A percentile compares a stretch with the other conserved stretches of the same genome.
These are phyloP conservation scores for Alternaria rosae DNA, from an alignment of 2,329 filamentous ascomycete genomes.

Conservation along the genomic window DNA sequence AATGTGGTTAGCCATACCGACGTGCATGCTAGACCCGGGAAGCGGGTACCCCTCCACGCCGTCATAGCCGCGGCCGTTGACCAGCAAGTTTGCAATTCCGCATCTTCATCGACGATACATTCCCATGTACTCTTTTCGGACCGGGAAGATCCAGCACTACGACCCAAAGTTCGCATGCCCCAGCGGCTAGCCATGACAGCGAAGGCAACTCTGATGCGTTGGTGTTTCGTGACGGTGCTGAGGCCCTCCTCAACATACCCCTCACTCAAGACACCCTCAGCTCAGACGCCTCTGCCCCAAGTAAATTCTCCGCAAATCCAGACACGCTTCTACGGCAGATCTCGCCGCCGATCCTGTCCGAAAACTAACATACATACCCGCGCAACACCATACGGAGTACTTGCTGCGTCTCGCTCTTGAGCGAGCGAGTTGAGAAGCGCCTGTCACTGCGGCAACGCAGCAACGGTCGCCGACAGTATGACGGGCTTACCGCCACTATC, in stretches of 20 bases:
- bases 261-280: constrained; percentile 31
- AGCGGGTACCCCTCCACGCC: constrained; percentile 32
- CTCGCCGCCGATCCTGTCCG: constrained; percentile 32
- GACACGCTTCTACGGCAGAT: constrained; percentile 35
- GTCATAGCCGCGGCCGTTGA: constrained; percentile 36
- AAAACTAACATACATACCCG: constrained; percentile 11
- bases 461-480: constrained; percentile 1
- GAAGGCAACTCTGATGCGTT: not conserved
- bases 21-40: constrained; percentile 26
- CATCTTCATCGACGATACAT: constrained; percentile 7
- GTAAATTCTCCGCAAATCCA: constrained; percentile 36
- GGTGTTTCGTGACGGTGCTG: constrained; percentile 1
- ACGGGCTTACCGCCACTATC: constrained; percentile 12
- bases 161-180: not conserved
- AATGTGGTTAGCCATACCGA: constrained; percentile 27
- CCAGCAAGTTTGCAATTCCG: constrained; percentile 11
- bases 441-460: constrained; percentile 15
- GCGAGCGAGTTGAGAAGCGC: constrained; percentile 8
- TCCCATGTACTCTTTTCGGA: constrained; percentile 9
- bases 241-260: constrained; percentile 17
- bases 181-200: not conserved
- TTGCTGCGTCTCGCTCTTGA: constrained; percentile 2
- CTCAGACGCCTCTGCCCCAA: constrained; percentile 5
- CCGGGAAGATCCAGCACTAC: constrained; percentile 4
- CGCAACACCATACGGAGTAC: constrained; percentile 4